These are phyloP conservation scores for Nakaseomyces bracarensis DNA, from an alignment of 1,139 yeast species.

Conservation along the genomic window DNA sequence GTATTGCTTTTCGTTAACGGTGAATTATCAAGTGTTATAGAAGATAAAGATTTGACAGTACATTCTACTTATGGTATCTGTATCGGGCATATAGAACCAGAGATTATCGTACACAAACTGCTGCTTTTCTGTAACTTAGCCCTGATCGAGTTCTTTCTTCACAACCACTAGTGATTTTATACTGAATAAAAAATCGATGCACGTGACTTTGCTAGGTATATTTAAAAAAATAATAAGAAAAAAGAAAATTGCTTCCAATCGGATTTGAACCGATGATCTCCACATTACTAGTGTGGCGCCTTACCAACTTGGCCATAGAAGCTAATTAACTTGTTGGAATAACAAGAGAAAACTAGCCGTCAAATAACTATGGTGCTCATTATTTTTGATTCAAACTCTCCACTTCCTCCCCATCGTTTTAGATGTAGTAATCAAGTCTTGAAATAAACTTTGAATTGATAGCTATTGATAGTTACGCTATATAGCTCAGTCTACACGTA, in stretches of 20 bases:
- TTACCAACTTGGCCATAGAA: conserved; percentile 39
- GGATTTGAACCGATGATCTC: conserved; percentile 37
- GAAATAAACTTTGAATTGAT: too few relatives aligned
- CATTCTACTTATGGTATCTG: conserved; percentile 1
- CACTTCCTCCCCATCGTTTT: too few relatives aligned
- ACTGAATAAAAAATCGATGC: too few relatives aligned
- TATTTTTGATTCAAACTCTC: too few relatives aligned
- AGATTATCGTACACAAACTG: conserved; percentile 15
- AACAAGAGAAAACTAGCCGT: too few relatives aligned
- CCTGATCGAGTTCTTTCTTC: conserved; percentile 12
- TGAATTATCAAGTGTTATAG: neutral
- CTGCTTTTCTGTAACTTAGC: conserved; percentile 21
- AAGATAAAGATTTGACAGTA: neutral
- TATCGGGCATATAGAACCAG: conserved; percentile 10
- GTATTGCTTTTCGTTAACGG: conserved; percentile 20
- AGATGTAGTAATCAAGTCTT: too few relatives aligned
- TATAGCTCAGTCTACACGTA: too few relatives aligned
- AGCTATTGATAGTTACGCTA: too few relatives aligned
- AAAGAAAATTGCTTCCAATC: conserved; percentile 33
- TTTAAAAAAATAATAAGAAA: neutral
- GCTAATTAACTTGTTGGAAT: too few relatives aligned
- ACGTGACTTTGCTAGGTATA: neutral
- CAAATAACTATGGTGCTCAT: too few relatives aligned
- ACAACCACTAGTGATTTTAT: too few relatives aligned
- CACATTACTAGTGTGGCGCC: conserved; percentile 39